Base-by-base conservation (phyloP, 768 basidiomycete genomes). In the Termitomyces sp. region DNA sequence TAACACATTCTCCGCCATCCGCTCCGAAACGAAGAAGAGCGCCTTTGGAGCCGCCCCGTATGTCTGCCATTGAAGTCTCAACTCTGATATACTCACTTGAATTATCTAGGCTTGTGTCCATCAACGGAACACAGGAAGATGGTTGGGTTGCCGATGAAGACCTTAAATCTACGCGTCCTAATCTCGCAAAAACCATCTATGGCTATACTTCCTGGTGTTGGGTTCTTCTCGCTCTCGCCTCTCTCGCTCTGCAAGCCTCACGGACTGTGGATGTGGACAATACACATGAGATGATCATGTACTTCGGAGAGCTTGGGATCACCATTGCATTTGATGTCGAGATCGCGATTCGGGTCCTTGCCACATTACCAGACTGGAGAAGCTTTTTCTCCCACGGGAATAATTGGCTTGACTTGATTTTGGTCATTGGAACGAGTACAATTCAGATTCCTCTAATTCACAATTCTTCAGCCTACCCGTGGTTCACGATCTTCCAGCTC, bases 401-500 rank as follows among this genome's bases (percentile, higher is more conserved):
- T 58, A 97, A 98, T 64, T 80, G 78, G 74, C 69, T 94, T 41
- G 96, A 98, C 66, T 66, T 85, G 24, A 68, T 83, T 2, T 77
- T 98, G 17, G 94, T 90, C 0, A 66, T 96, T 38, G 80, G 77
- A 0, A 84, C 86, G 11, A 87, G 77, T 45, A 71, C 94, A 62
- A 90, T 97, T 14, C 92, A 95, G 66, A 86, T 97, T 30, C 95
- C 96, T 0, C 77, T 64, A 15, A 85, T 98, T 22, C 78, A 80
- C 51, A 57, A 76, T 9, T 85, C 86, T 5, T 56, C 62, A 7
- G 74, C 84, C 3, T 96, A 95, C 64, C 81, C 87, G 0, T 98
- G 96, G 96, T 78, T 97, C 60, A 96, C 91, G 2, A 78, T 89
- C 30, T 90, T 98, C 62, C 90, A 93, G 66, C 74, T 97, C 14